Evolutionary conservation across 805 yeast species (phyloP).

Genomic region (Lachancea cidri): DNA sequence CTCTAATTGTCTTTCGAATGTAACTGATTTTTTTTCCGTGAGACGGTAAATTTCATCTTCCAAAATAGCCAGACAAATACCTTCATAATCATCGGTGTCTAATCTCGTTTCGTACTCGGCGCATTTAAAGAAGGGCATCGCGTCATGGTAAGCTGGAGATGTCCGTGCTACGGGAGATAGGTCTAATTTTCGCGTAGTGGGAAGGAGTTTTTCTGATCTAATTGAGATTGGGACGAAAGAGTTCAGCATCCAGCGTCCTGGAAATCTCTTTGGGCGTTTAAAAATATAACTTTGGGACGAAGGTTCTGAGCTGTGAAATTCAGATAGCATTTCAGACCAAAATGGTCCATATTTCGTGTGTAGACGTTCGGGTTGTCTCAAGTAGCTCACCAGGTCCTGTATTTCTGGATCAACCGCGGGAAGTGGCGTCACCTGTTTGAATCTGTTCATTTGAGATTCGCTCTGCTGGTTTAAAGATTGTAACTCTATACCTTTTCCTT

Average conservation of each 20-base stretch:
- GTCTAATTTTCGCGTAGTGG: constrained; percentile 2
- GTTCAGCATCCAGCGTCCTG: not conserved
- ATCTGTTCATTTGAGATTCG: too few relatives aligned
- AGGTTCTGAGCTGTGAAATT: too few relatives aligned
- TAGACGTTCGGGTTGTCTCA: constrained; percentile 14
- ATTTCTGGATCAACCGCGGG: constrained; percentile 6
- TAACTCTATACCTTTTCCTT: too few relatives aligned
- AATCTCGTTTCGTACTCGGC: constrained; percentile 20
- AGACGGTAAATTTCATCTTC: constrained; percentile 12
- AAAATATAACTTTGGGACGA: too few relatives aligned
- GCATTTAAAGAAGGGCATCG: constrained; percentile 17
- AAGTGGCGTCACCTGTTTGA: too few relatives aligned
- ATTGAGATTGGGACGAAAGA: constrained; percentile 5
- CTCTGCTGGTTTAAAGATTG: too few relatives aligned
- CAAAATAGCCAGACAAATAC: constrained; percentile 15
- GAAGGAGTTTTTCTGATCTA: constrained; percentile 1
- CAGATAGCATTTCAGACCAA: not conserved
- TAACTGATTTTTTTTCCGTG: constrained; percentile 10
- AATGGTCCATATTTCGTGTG: not conserved
- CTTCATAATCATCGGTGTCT: constrained; percentile 19
- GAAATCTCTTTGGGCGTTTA: too few relatives aligned
- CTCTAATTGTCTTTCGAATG: constrained; percentile 25
- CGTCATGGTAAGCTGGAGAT: constrained; percentile 11
- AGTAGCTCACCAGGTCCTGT: constrained; percentile 8
- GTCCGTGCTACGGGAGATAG: constrained; percentile 1